These are phyloP conservation scores for Ophiostoma himal-ulmi DNA, from an alignment of 2,329 filamentous ascomycete species.

Conservation along the genomic window DNA sequence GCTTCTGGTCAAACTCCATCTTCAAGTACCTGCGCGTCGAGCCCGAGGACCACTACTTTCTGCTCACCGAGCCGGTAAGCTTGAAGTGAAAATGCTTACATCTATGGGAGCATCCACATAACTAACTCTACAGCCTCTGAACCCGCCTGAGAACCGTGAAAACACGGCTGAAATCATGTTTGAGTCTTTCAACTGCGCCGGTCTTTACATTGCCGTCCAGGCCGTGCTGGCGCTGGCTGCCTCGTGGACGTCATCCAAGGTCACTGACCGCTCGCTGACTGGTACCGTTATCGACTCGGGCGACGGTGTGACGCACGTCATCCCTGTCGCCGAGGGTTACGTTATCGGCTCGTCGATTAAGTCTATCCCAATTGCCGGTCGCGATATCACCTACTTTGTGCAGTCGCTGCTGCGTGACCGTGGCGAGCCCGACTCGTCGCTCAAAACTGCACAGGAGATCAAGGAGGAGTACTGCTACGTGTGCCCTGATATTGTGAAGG, in stretches of 20 bases:
- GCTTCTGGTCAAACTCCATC: constrained; percentile 99
- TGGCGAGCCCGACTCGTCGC: constrained; percentile 89
- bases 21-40: constrained; percentile 99
- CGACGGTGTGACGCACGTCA: constrained; percentile 98
- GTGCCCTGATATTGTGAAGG: constrained; percentile 97
- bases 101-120: too few relatives aligned
- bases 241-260: constrained; percentile 98
- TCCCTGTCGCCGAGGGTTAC: constrained; percentile 96
- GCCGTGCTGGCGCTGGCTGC: constrained; percentile 93
- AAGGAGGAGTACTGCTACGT: constrained; percentile 99
- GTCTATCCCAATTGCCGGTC: constrained; percentile 94
- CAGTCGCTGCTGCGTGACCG: constrained; percentile 93
- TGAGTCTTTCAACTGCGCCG: constrained; percentile 98
- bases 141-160: constrained; percentile 97
- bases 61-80: constrained; percentile 89
- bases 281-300: constrained; percentile 98
- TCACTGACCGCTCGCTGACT: constrained; percentile 89
- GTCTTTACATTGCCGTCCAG: constrained; percentile 97
- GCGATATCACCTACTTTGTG: constrained; percentile 98
- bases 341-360: constrained; percentile 99
- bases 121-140: constrained; percentile 65
- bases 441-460: constrained; percentile 96
- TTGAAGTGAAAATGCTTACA: too few relatives aligned
- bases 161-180: constrained; percentile 99
- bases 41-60: constrained; percentile 97